phyloP scores from a whole-genome alignment of 768 basidiomycete genomes.

The Lyophyllum atratum region DNA sequence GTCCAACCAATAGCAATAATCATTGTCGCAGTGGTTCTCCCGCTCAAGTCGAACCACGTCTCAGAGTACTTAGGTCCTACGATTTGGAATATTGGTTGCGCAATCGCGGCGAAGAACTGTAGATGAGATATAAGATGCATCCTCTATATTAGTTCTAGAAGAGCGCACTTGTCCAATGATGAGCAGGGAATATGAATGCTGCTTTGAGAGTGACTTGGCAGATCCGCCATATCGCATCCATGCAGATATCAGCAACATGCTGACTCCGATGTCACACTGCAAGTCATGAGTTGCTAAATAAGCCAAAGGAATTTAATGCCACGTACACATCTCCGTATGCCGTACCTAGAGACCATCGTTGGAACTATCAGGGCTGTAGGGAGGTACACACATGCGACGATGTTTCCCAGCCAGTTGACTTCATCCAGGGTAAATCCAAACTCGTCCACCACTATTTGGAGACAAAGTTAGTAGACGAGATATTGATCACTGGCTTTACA shows the following conservation, averaged over 20 bases:
- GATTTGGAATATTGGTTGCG: slow-evolving; percentile 77
- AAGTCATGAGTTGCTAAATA: background rate
- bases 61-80: slow-evolving; percentile 82
- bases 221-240: slow-evolving; percentile 84
- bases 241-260: slow-evolving; percentile 56
- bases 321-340: slow-evolving; percentile 64
- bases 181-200: slow-evolving; percentile 63
- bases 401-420: slow-evolving; percentile 83
- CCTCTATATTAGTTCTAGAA: background rate
- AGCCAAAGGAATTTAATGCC: background rate
- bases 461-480: background rate
- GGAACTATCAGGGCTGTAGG: slow-evolving; percentile 65
- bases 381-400: slow-evolving; percentile 62
- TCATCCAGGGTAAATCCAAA: slow-evolving; percentile 70
- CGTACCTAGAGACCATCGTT: slow-evolving; percentile 54
- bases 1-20: slow-evolving; percentile 54
- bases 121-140: background rate
- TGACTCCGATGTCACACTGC: slow-evolving; percentile 66
- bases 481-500: background rate
- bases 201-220: slow-evolving; percentile 47
- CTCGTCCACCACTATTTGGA: slow-evolving; percentile 52
- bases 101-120: slow-evolving; percentile 62
- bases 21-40: slow-evolving; percentile 79
- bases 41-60: slow-evolving; percentile 77
- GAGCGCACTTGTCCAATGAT: slow-evolving; percentile 69